Evolutionary conservation across 768 basidiomycete genomes (phyloP), one percentile per base, ranked within the genome.

Genomic region (Pilatotrama ljubarskyi): DNA sequence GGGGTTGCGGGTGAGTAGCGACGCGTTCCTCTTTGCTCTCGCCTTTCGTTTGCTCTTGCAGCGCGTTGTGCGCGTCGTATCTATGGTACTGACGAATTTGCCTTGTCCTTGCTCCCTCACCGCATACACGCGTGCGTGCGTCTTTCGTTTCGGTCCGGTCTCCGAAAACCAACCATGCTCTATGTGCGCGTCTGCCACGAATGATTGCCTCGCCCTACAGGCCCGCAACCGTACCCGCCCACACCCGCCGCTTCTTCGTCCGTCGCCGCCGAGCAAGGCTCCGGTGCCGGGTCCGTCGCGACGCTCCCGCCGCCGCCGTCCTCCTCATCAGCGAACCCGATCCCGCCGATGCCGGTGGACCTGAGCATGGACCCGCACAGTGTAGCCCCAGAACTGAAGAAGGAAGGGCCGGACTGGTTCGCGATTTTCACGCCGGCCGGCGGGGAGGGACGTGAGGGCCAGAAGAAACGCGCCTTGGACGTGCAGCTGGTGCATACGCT

Each of bases 321-420:
- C 14, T 44, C 51, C 3, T 55, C 61, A 5, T 40, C 54, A 9
- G 17, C 29, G n/a, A 49, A 53, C 40, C 49, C 50, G 15, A 55
- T 58, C 47, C 51, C 58, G 41, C 55, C 55, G 17, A 68, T 58
- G 41, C 55, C 40, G 40, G 66, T 60, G 26, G 66, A 59, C 55
- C 56, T 63, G 55, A 66, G 65, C 52, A 38, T 82, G 25, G 81
- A 79, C 61, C 75, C 76, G 7, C 70, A 78, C 40, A 73, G 59
- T 26, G 75, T 84, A 9, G 78, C 83, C 3, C 73, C 84, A 0
- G 85, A 87, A 38, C 73, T 80, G 59, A 86, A 84, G 74, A 86
- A 84, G 68, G 86, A 95, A 70, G 93, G 91, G 0, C 74, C 77
- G 46, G 93, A 95, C 69, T 96, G 94, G 94, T 90, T 92, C 69